These are phyloP conservation scores for Pyricularia pennisetigena DNA, from an alignment of 2,329 filamentous ascomycete species.

Conservation along the genomic window DNA sequence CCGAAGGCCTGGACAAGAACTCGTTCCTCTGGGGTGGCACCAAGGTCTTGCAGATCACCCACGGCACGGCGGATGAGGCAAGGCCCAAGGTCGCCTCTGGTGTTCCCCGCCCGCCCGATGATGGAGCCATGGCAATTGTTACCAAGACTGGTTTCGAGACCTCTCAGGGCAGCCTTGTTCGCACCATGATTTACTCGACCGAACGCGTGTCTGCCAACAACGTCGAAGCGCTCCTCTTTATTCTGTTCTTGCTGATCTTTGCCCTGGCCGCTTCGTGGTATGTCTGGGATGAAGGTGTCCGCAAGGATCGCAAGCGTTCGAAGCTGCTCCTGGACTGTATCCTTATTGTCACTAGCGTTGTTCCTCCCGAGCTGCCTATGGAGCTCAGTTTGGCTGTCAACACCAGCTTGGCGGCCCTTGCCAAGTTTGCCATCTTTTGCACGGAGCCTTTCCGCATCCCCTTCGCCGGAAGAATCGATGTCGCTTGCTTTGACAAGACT, in stretches of 20 bases:
- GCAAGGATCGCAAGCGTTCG: constrained; percentile 88
- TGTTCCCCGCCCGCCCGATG: constrained; percentile 77
- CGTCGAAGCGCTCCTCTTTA: constrained; percentile 90
- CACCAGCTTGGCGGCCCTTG: constrained; percentile 87
- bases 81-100: constrained; percentile 63
- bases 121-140: constrained; percentile 87
- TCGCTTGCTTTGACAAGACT: constrained; percentile 98
- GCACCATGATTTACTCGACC: constrained; percentile 99
- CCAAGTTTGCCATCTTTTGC: constrained; percentile 95
- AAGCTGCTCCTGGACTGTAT: constrained; percentile 97
- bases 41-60: constrained; percentile 91
- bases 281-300: constrained; percentile 94
- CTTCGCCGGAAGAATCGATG: constrained; percentile 86
- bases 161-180: constrained; percentile 91
- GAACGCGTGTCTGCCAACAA: constrained; percentile 99
- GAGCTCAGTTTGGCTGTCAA: constrained; percentile 96
- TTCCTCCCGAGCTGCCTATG: constrained; percentile 97
- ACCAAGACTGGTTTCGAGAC: constrained; percentile 98
- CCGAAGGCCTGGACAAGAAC: constrained; percentile 92
- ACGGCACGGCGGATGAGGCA: constrained; percentile 70
- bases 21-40: constrained; percentile 94
- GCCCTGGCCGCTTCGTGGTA: constrained; percentile 98
- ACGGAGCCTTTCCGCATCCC: constrained; percentile 98
- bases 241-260: constrained; percentile 91
- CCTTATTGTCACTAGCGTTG: constrained; percentile 94